phyloP scores from a whole-genome alignment of 768 basidiomycete species.

The Terana coerulea region DNA sequence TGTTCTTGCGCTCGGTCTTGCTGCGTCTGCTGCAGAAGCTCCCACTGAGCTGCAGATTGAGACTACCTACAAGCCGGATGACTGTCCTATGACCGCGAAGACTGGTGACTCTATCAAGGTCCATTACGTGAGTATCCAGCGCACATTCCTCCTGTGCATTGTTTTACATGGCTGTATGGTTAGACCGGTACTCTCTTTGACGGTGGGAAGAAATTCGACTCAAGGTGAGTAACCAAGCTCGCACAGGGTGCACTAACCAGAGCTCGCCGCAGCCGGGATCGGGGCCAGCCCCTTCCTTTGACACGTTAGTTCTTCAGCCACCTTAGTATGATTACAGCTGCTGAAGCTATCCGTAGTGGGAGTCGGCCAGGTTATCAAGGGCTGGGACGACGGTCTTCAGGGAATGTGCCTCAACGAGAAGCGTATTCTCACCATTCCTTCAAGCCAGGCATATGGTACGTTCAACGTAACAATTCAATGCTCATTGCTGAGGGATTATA shows the following conservation, averaged over 20 bases:
- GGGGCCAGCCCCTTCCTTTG: conserved; percentile 70
- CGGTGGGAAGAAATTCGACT: conserved; percentile 85
- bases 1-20: conserved; percentile 43
- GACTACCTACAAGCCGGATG: conserved; percentile 53
- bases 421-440: conserved; percentile 83
- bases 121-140: conserved; percentile 61
- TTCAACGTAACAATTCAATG: conserved; percentile 7
- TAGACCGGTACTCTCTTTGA: conserved; percentile 80
- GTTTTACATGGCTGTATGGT: not conserved
- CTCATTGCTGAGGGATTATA: conserved; percentile 22
- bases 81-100: conserved; percentile 50
- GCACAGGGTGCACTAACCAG: not conserved
- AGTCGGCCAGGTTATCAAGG: conserved; percentile 74
- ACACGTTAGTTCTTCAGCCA: conserved; percentile 61
- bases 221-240: conserved; percentile 51
- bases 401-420: conserved; percentile 90
- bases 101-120: conserved; percentile 66
- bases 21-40: conserved; percentile 40
- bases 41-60: conserved; percentile 61
- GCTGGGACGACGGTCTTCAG: conserved; percentile 79
- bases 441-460: conserved; percentile 79
- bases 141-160: not conserved
- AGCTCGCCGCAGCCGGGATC: conserved; percentile 50
- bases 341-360: conserved; percentile 48
- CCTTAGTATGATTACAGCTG: not conserved